A percentile compares a stretch with the other conserved stretches of the same genome.
These are phyloP conservation scores for Coccinonectria pachysandricola DNA, from an alignment of 2,329 filamentous ascomycete genomes.

Conservation along the genomic window DNA sequence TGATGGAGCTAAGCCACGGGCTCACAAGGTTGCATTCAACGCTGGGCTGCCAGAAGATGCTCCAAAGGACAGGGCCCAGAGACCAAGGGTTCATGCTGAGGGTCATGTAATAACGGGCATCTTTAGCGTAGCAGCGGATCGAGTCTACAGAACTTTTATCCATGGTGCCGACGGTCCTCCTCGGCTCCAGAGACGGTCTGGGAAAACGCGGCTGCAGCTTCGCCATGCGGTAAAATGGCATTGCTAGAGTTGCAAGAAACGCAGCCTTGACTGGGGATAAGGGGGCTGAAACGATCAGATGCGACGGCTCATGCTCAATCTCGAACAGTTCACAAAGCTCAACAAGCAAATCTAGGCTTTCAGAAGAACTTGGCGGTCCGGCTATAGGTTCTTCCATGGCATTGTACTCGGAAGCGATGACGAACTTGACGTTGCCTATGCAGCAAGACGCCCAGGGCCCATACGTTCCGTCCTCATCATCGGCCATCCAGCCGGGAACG, in stretches of 20 bases:
- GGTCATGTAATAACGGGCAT: slow-evolving; percentile 21
- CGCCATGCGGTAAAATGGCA: slow-evolving; percentile 18
- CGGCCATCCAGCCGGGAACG: slow-evolving; percentile 11
- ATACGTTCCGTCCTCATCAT: slow-evolving; percentile 9
- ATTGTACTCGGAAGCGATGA: slow-evolving; percentile 12
- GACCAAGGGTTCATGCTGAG: slow-evolving; percentile 18
- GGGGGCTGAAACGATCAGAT: slow-evolving; percentile 3
- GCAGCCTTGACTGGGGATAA: slow-evolving; percentile 17
- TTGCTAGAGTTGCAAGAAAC: slow-evolving; percentile 15
- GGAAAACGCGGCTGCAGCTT: slow-evolving; percentile 16
- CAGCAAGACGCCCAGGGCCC: slow-evolving; percentile 14
- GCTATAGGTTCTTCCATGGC: slow-evolving; percentile 8
- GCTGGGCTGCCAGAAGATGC: slow-evolving; percentile 22
- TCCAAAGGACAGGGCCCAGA: slow-evolving; percentile 20
- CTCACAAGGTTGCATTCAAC: slow-evolving; percentile 21
- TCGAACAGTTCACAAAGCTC: slow-evolving; percentile 18
- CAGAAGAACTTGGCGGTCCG: slow-evolving; percentile 8
- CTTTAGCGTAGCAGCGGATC: slow-evolving; percentile 10
- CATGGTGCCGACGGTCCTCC: slow-evolving; percentile 2
- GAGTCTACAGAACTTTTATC: slow-evolving; percentile 6
- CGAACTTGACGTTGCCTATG: slow-evolving; percentile 9
- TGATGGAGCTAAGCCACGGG: slow-evolving; percentile 18
- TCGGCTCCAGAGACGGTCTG: slow-evolving; percentile 7
- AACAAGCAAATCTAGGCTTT: slow-evolving; percentile 15
- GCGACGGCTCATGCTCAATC: slow-evolving; percentile 11